Conservation (phyloP, 2,329 filamentous ascomycete species). For the Pseudocercospora crystallina region DNA sequence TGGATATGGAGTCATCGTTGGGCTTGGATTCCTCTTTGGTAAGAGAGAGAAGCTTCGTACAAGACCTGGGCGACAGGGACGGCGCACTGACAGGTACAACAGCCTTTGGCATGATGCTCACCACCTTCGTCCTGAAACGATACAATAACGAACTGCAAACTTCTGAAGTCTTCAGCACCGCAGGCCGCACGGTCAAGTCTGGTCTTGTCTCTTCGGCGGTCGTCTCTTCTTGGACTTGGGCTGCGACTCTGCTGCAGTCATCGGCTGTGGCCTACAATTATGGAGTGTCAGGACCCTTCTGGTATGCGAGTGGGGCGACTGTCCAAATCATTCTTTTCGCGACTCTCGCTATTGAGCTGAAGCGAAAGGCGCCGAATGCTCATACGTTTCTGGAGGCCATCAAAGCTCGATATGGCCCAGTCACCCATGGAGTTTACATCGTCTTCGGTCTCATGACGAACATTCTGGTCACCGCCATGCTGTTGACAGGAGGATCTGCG, state of each 20-base stretch:
- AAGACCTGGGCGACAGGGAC: background rate
- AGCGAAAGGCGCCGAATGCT: slow-evolving; percentile 81
- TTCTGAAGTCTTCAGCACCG: slow-evolving; percentile 89
- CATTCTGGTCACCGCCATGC: slow-evolving; percentile 83
- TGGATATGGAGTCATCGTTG: slow-evolving; percentile 76
- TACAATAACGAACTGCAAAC: slow-evolving; percentile 80
- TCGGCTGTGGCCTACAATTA: slow-evolving; percentile 75
- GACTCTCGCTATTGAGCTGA: slow-evolving; percentile 85
- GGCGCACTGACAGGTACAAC: background rate
- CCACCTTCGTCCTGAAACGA: slow-evolving; percentile 68
- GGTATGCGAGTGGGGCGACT: slow-evolving; percentile 67
- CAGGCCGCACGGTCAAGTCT: slow-evolving; percentile 83
- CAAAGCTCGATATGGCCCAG: slow-evolving; percentile 71
- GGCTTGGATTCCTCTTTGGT: slow-evolving; percentile 70
- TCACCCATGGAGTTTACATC: slow-evolving; percentile 75
- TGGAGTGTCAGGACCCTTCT: slow-evolving; percentile 66
- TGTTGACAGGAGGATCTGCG: slow-evolving; percentile 71
- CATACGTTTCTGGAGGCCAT: slow-evolving; percentile 77
- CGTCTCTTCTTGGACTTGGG: slow-evolving; percentile 94
- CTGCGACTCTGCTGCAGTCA: slow-evolving; percentile 53
- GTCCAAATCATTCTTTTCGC: slow-evolving; percentile 89
- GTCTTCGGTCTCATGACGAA: slow-evolving; percentile 75
- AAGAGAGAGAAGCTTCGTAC: slow-evolving; percentile 25
- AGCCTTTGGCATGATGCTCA: slow-evolving; percentile 68
- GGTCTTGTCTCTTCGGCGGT: slow-evolving; percentile 85